phyloP scores from a whole-genome alignment of 176 grass and related monocot species.

The Pontederia crassipes region DNA sequence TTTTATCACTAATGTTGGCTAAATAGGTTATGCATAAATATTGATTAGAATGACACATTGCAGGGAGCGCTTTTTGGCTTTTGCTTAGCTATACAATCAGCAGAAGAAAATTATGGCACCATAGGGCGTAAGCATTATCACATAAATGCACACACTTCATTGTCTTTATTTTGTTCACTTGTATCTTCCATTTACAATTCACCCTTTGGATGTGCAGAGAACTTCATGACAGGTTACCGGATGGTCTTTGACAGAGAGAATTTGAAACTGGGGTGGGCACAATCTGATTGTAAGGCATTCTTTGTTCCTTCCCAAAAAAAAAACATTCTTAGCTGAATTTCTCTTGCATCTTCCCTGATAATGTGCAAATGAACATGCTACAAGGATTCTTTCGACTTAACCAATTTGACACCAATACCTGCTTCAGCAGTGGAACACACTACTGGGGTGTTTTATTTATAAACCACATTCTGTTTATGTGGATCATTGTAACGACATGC shows the following conservation, averaged over 20 bases:
- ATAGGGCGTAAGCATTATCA: constrained; percentile 64
- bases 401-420: too few species aligned
- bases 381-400: too few species aligned
- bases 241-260: constrained; percentile 82
- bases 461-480: too few species aligned
- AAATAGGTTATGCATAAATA: background rate
- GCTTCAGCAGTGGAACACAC: too few species aligned
- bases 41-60: background rate
- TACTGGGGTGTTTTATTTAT: too few species aligned
- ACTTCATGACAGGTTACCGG: constrained; percentile 82
- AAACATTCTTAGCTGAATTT: background rate
- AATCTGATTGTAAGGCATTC: constrained; percentile 63
- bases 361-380: too few species aligned
- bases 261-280: constrained; percentile 74
- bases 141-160: background rate
- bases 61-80: constrained; percentile 47
- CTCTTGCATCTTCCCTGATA: too few species aligned
- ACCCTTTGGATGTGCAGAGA: constrained; percentile 45
- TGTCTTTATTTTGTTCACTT: background rate
- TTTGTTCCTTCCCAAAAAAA: too few species aligned
- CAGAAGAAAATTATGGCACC: constrained; percentile 52
- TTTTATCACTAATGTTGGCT: too few species aligned
- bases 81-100: constrained; percentile 64
- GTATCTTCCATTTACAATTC: background rate
- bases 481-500: too few species aligned